phyloP scores from a whole-genome alignment of 352 stramenopile species.

The Globisporangium cylindrosporum region DNA sequence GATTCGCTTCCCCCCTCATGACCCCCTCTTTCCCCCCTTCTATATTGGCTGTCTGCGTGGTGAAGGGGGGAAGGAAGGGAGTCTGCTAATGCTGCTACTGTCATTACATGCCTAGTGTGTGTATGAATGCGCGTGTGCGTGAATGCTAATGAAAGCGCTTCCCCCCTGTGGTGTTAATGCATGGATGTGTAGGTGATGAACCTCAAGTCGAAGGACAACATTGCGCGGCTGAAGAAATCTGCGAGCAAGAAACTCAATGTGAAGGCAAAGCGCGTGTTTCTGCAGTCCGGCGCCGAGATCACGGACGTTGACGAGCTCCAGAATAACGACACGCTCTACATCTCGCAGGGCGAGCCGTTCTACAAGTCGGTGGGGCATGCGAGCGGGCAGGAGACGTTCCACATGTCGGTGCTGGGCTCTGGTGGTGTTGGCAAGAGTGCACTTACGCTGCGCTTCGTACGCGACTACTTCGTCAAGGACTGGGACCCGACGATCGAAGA shows the following conservation, averaged over 20 bases:
- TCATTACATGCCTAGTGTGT: neutral
- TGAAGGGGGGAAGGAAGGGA: neutral
- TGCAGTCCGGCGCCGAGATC: slow-evolving; percentile 80
- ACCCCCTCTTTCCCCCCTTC: neutral
- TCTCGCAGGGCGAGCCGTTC: slow-evolving; percentile 82
- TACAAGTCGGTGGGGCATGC: slow-evolving; percentile 70
- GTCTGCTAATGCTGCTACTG: neutral
- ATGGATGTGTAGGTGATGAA: slow-evolving; percentile 68
- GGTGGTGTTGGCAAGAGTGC: slow-evolving; percentile 91
- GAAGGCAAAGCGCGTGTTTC: slow-evolving; percentile 75
- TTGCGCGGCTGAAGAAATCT: slow-evolving; percentile 75
- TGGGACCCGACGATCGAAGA: slow-evolving; percentile 92
- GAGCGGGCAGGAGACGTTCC: slow-evolving; percentile 79
- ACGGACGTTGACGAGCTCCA: slow-evolving; percentile 84
- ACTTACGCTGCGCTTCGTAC: slow-evolving; percentile 87
- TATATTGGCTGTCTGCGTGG: neutral
- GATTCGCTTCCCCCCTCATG: neutral
- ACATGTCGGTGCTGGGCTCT: slow-evolving; percentile 85
- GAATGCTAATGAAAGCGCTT: neutral
- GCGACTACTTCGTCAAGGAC: slow-evolving; percentile 90
- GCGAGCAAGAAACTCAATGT: slow-evolving; percentile 84
- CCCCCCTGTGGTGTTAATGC: neutral
- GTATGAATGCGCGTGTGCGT: neutral
- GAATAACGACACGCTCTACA: slow-evolving; percentile 88
- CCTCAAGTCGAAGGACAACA: slow-evolving; percentile 64